Evolutionary conservation across 257 asterid species (phyloP).

Genomic region (Rehmannia glutinosa): DNA sequence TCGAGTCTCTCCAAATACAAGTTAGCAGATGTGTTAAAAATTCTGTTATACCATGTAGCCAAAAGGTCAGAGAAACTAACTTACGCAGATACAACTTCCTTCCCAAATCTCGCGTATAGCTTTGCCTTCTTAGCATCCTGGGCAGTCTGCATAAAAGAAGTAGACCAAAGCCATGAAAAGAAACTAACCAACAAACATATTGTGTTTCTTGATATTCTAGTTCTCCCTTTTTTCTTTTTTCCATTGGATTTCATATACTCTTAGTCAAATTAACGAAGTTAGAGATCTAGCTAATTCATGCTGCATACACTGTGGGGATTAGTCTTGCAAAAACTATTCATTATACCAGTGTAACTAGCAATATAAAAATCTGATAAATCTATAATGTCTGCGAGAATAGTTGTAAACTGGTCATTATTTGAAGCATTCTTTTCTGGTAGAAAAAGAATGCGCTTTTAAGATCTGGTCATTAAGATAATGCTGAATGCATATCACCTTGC

Average conservation of each 20-base stretch:
- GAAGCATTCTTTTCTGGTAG: background rate
- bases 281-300: background rate
- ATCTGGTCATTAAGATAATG: background rate
- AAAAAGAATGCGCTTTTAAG: background rate
- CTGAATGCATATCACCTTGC: background rate
- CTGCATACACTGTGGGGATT: background rate
- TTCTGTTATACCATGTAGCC: no score
- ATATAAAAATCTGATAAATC: background rate
- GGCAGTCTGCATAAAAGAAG: slow-evolving; percentile 55
- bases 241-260: background rate
- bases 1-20: no score
- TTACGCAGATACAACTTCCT: slow-evolving; percentile 94
- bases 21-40: no score
- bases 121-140: slow-evolving; percentile 80
- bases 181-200: background rate
- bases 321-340: background rate
- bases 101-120: slow-evolving; percentile 73
- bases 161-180: slow-evolving; percentile 7
- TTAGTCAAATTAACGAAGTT: background rate
- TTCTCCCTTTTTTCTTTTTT: no score
- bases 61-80: slow-evolving; percentile 28
- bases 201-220: background rate
- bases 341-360: background rate
- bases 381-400: background rate
- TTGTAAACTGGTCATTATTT: background rate